Base-by-base conservation (phyloP, 495 filamentous ascomycete genomes). In the Penicillium mononematosum region DNA sequence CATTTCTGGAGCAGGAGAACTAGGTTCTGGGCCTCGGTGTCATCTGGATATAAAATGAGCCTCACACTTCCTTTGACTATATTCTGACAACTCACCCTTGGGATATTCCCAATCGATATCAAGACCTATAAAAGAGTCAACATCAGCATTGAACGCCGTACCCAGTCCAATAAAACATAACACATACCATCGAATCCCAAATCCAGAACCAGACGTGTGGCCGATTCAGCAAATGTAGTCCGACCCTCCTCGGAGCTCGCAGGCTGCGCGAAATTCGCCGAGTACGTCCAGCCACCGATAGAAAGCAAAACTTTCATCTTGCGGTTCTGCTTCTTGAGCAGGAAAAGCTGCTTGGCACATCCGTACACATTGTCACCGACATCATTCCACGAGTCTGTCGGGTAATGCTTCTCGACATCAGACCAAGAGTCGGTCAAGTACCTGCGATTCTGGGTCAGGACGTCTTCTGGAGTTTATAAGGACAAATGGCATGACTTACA, bases 271-370 rank as follows among this genome's bases (percentile, higher is more conserved):
- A 99, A 96, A 72, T 96, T 95, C 66, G 83, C 71, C 50, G 88
- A 90, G 70, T 97, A 98, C 0, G 92, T 96, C 94, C 95, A 98
- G 29, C 94, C 94, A 57, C 94, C 94, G 60, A 99, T 94, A 45
- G 90, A 95, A 12, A 99, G 84, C 10, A 98, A 80, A 6, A 96
- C 81, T 73, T 98, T 97, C 45, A 98, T 76, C 68, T 95, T 86
- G 52, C 94, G 85, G 72, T 98, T 86, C 56, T 83, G 77, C 66
- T 88, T 88, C 81, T 98, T 98, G 36, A 93, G 84, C 25, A 98
- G 79, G 74, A 87, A 91, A 20, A 98, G 84, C 76, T 98, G 94
- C 80, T 98, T 98, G 42, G 93, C 74, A 71, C 90, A 96, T 50
- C 76, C 76, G 34, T 79, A 79, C 19, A 77, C 75, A 55, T 79